phyloP scores from a whole-genome alignment of 2,329 filamentous ascomycete genomes.

The Sporothrix schenckii region DNA sequence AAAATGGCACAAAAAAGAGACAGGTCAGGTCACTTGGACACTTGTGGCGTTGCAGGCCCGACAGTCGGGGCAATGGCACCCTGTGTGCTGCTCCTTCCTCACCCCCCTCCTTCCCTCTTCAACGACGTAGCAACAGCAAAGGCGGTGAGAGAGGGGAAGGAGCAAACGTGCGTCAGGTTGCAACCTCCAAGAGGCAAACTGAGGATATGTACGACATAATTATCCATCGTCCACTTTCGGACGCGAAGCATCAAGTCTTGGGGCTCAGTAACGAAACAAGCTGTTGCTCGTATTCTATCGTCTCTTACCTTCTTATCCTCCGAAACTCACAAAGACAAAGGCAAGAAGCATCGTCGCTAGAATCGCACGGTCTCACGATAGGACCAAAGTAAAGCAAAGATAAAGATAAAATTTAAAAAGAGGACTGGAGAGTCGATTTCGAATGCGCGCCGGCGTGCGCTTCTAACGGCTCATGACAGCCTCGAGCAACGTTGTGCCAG shows the following conservation, averaged over 20 bases:
- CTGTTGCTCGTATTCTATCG: no score
- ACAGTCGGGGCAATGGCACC: conserved; percentile 25
- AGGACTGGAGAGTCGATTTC: neutral
- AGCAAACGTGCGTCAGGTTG: conserved; percentile 8
- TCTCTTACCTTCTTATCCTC: no score
- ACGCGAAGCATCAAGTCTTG: neutral
- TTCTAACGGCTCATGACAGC: neutral
- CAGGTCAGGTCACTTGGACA: neutral
- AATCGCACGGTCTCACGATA: no score
- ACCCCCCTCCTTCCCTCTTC: neutral
- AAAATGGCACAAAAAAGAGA: conserved; percentile 2
- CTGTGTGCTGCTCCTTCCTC: conserved; percentile 14
- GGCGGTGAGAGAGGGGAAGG: conserved; percentile 17
- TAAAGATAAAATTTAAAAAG: neutral
- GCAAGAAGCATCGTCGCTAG: no score
- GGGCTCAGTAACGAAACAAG: conserved; percentile 5
- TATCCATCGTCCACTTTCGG: neutral
- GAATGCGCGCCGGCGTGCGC: neutral
- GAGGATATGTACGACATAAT: neutral
- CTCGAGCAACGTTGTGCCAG: conserved; percentile 16
- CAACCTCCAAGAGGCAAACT: neutral
- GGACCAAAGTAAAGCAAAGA: no score
- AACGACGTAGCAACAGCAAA: conserved; percentile 14
- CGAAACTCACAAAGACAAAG: no score
- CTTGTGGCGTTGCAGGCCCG: conserved; percentile 11